Base-by-base conservation (phyloP, 106 monocot species). In the Phalaenopsis aphrodite region DNA sequence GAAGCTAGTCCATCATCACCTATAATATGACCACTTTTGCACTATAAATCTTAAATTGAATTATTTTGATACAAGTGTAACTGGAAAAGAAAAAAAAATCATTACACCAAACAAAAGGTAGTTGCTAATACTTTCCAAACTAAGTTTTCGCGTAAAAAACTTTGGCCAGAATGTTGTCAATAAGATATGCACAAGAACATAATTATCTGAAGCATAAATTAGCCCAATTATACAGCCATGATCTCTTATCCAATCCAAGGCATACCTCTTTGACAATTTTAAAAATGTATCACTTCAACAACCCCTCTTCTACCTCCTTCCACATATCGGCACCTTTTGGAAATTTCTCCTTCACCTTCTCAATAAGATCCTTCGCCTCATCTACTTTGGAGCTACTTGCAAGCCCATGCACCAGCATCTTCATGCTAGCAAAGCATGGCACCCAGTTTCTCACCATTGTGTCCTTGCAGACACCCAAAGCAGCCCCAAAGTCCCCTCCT, bases 371-470 rank as follows among this genome's bases (percentile, higher is more conserved):
- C 82, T 56, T 78, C 1, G 90, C 97, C 83, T 97, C 94, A 66
- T 89, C 89, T 7, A 82, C 47, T 57, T 78, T 92, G 10, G 85
- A 83, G 36, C 55, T 65, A 8, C 72, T 83, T 19, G 74, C 87
- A n/a, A 94, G 87, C 52, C 94, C 92, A 55, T 87, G 77, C 58
- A 94, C 92, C 11, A 94, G 87, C 80, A 80, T 76, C 84, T 89
- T 90, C 94, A 98, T 94, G 38, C 82, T 87, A 19, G 86, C 83
- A 66, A 92, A 97, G 41, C 77, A 42, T 0, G 97, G 97, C 9
- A 90, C 80, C 97, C 94, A 98, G 71, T 98, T 94, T 85, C 42
- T 94, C 48, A 80, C 80, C 84, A 90, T 84, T n/a, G 82, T 85
- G 58, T 90, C 88, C 84, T 80, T 89, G 84, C 72, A 92, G 24